A percentile compares a stretch with the other conserved stretches of the same genome.
Evolutionary conservation across 2,329 filamentous ascomycete species (phyloP).

Genomic region (Fusarium siculi): DNA sequence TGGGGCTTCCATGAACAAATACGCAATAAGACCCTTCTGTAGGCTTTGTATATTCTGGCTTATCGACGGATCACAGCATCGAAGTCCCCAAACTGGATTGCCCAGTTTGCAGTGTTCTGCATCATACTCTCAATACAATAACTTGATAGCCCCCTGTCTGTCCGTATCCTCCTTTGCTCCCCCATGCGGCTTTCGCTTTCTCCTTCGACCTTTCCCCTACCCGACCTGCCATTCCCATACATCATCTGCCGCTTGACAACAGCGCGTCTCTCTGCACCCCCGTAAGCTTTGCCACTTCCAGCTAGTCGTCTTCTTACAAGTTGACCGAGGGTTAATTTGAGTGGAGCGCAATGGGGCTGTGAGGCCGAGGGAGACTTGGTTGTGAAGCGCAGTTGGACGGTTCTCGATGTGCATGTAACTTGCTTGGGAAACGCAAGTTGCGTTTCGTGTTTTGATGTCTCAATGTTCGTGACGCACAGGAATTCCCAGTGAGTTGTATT

Average conservation of each 20-base stretch:
- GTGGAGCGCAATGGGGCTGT: accelerated
- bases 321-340: not conserved
- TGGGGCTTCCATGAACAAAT: not conserved
- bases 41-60: not conserved
- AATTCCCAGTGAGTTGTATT: not conserved
- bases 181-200: too few relatives aligned
- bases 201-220: too few relatives aligned
- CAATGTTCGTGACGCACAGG: not conserved
- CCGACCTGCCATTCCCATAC: not conserved
- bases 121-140: not conserved
- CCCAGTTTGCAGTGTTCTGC: not conserved
- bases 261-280: not conserved
- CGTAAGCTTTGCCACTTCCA: not conserved
- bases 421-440: not conserved
- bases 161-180: not conserved
- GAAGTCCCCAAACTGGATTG: too few relatives aligned
- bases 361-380: not conserved
- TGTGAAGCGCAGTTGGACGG: not conserved
- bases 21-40: not conserved
- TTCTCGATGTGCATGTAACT: not conserved
- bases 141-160: accelerated
- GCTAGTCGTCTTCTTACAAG: not conserved
- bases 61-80: not conserved
- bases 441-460: not conserved
- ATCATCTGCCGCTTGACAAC: too few relatives aligned